These are phyloP conservation scores for Pseudonectria buxi DNA, from an alignment of 2,329 filamentous ascomycete genomes.

Conservation along the genomic window DNA sequence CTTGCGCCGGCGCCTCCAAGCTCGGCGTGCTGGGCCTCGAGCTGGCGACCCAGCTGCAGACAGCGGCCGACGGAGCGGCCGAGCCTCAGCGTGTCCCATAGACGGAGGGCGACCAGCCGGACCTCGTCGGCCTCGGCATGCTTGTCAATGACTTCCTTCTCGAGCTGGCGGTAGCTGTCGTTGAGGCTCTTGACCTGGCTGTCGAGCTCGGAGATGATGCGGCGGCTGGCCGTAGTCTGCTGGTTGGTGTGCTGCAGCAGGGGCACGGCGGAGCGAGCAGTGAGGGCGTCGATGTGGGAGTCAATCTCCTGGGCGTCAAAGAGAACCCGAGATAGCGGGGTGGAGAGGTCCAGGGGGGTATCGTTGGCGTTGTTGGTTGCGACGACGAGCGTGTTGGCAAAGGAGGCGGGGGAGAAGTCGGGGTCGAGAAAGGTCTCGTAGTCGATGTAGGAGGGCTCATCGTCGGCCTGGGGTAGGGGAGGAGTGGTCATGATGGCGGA, in stretches of 20 bases:
- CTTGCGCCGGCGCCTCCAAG: constrained; percentile 30
- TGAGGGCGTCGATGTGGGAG: constrained; percentile 86
- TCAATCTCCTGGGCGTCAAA: constrained; percentile 98
- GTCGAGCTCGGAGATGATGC: constrained; percentile 70
- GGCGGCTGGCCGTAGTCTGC: constrained; percentile 65
- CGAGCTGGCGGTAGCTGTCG: constrained; percentile 76
- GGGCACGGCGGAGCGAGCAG: constrained; percentile 75
- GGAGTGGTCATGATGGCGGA: too few relatives aligned
- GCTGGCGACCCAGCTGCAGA: constrained; percentile 73
- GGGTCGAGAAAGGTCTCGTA: constrained; percentile 86
- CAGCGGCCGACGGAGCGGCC: constrained; percentile 71
- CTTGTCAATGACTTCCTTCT: constrained; percentile 78
- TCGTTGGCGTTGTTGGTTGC: constrained; percentile 90
- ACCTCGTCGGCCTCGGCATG: constrained; percentile 84
- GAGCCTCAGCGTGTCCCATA: constrained; percentile 74
- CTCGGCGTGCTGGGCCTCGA: constrained; percentile 80
- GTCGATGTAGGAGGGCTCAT: constrained; percentile 83
- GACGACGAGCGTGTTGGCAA: constrained; percentile 84
- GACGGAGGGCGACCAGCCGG: constrained; percentile 64
- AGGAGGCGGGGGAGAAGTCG: constrained; percentile 69
- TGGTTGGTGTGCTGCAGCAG: constrained; percentile 71
- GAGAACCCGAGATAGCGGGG: constrained; percentile 83
- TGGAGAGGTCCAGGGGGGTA: constrained; percentile 84
- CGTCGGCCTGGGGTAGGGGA: constrained; percentile 15
- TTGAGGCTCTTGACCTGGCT: constrained; percentile 73